Evolutionary conservation across 441 rosid genomes (phyloP), one percentile per base, ranked within the genome.

Genomic region (Populus hybrid): DNA sequence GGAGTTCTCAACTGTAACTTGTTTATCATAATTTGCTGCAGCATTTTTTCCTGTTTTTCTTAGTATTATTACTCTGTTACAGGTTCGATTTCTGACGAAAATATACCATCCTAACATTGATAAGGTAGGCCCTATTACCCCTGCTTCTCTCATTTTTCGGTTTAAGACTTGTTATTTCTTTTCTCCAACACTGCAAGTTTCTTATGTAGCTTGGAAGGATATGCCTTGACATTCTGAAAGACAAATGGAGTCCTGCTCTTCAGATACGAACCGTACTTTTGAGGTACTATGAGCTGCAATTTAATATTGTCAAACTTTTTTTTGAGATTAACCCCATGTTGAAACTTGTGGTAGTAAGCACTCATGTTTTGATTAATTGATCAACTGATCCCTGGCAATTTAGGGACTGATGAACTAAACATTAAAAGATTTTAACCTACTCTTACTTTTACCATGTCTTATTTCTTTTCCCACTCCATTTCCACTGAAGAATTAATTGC

Each of bases 161-260:
- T 28, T 19, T 7, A 71, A 6, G 26, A 11, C 30, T 35, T 61
- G 5, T 61, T 64, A 21, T 26, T 74, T 75, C 67, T 72, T 68
- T 18, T 7, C 59, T 70, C 72, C 70, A 26, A 82, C 38, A 18
- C 67, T 61, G 28, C 19, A 9, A 32, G 78, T 76, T 70, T 67
- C 46, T 74, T 9, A 76, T 81, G 79, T 81, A 96, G 99, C 98
- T 96, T 81, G 99, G 99, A 85, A 87, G 99, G 82, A 94, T 94
- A 71, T 94, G 98, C 87, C 97, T 94, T 42, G 99, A 96, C 87
- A 96, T 96, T 81, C 87, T 96, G 91, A 96, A 96, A 83, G 99
- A 96, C 85, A 96, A 96, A 77, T 96, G 99, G 99, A 96, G 99
- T 82, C 99, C 99, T 64, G 99, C 99, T 68, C 95, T 96, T 34